A percentile compares a stretch with the other conserved stretches of the same genome.
These are phyloP conservation scores for Cryptococcus floricola DNA, from an alignment of 1,284 basidiomycete species.

Conservation along the genomic window DNA sequence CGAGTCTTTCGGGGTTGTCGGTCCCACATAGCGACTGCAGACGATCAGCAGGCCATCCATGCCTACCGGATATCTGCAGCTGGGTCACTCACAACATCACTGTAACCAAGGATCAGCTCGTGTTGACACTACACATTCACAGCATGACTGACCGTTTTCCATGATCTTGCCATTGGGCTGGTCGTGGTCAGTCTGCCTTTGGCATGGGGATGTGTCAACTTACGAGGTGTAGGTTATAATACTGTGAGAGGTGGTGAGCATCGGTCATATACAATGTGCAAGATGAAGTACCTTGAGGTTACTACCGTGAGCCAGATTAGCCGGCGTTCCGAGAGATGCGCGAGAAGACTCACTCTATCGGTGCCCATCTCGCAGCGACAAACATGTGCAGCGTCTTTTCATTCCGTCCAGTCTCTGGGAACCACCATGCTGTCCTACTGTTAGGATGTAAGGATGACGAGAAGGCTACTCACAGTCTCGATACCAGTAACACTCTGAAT, in stretches of 20 bases:
- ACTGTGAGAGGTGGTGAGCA: constrained; percentile 12
- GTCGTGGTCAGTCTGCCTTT: not conserved
- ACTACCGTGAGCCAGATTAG: not conserved
- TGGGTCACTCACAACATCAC: not conserved
- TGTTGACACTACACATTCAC: too few species aligned
- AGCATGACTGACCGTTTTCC: constrained; percentile 12
- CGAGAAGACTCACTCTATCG: constrained; percentile 20
- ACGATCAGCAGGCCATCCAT: not conserved
- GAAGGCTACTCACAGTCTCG: constrained; percentile 17
- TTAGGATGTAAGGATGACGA: not conserved
- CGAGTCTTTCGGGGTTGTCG: constrained; percentile 13
- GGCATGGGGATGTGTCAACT: not conserved
- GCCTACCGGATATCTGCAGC: not conserved
- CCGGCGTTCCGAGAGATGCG: not conserved
- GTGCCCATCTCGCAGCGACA: constrained; percentile 17
- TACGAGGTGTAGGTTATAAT: constrained; percentile 31
- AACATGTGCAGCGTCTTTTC: constrained; percentile 29
- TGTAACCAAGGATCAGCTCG: too few species aligned
- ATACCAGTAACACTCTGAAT: constrained; percentile 27
- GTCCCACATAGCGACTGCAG: constrained; percentile 29
- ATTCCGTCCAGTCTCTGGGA: constrained; percentile 28
- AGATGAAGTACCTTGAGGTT: not conserved
- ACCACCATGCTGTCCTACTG: constrained; percentile 27
- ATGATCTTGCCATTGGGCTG: constrained; percentile 10
- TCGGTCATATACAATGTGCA: not conserved